Conservation (phyloP, 768 basidiomycete species). For the Aureoboletus auriporus region DNA sequence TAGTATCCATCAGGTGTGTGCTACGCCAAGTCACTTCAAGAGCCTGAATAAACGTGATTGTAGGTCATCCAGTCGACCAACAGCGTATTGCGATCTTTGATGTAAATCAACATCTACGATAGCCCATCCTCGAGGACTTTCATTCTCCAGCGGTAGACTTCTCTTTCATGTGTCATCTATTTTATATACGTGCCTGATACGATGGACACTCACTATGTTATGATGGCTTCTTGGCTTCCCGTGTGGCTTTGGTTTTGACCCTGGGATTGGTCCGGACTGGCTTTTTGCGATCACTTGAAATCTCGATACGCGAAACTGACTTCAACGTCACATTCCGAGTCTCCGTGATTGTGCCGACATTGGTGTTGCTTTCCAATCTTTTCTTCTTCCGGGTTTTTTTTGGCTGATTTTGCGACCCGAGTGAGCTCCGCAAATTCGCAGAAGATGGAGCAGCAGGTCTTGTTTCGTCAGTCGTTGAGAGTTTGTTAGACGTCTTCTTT, state of each 20-base stretch:
- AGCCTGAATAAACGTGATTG: constrained; percentile 2
- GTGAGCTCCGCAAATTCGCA: not conserved
- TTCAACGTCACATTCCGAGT: not conserved
- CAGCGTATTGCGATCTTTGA: constrained; percentile 55
- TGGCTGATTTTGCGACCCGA: not conserved
- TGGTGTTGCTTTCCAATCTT: constrained; percentile 6
- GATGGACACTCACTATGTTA: constrained; percentile 3
- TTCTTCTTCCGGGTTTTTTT: constrained; percentile 15
- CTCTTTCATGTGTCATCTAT: constrained; percentile 8
- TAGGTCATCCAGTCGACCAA: constrained; percentile 70
- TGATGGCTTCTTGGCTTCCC: not conserved
- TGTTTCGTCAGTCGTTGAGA: not conserved
- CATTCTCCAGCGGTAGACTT: constrained; percentile 4
- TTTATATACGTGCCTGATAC: constrained; percentile 1
- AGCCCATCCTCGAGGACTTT: not conserved
- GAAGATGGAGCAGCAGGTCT: not conserved
- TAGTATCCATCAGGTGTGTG: constrained; percentile 73
- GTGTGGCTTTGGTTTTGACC: not conserved
- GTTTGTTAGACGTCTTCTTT: constrained; percentile 25
- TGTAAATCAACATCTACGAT: constrained; percentile 27
- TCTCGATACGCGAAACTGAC: constrained; percentile 1
- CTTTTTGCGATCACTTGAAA: not conserved
- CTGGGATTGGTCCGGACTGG: not conserved
- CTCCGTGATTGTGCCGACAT: not conserved
- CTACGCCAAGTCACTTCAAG: not conserved